Percentiles rank a stretch among this genome's conserved stretches.
phyloP scores from a whole-genome alignment of 108 stramenopile species.

The Phaeodactylum tricornutum region DNA sequence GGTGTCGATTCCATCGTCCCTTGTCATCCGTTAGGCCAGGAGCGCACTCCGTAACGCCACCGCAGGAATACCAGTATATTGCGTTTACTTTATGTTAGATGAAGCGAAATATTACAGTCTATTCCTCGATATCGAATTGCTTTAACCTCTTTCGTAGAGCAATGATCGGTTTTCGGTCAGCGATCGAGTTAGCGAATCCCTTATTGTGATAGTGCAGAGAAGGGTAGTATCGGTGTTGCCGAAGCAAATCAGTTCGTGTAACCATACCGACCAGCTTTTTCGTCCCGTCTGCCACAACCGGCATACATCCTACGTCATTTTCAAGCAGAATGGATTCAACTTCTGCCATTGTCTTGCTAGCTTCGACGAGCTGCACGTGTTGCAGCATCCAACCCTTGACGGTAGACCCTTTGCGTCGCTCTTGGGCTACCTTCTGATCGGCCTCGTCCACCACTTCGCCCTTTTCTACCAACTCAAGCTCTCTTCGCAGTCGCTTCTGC shows the following conservation, averaged over 20 bases:
- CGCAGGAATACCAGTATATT: no score
- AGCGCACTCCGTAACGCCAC: no score
- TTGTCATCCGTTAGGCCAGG: no score
- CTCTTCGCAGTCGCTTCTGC: conserved; percentile 47
- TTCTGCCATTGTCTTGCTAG: conserved; percentile 69
- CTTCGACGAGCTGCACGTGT: conserved; percentile 67
- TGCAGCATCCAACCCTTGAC: conserved; percentile 89
- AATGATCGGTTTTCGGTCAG: conserved; percentile 71
- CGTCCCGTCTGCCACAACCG: conserved; percentile 70
- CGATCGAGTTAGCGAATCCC: conserved; percentile 67
- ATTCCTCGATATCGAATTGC: conserved; percentile 68
- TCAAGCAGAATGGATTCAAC: conserved; percentile 72
- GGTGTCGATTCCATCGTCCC: no score
- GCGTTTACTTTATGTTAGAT: no score
- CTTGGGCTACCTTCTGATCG: conserved; percentile 18
- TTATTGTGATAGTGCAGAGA: conserved; percentile 86
- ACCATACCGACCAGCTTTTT: conserved; percentile 75
- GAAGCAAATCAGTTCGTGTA: conserved; percentile 77
- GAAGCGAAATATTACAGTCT: no score
- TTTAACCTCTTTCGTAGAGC: conserved; percentile 68
- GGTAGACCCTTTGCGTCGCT: conserved; percentile 45
- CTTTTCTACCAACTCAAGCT: conserved; percentile 14
- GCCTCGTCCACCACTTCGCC: conserved; percentile 24
- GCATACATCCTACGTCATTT: conserved; percentile 77
- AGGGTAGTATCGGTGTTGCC: conserved; percentile 79